A percentile compares a stretch with the other conserved stretches of the same genome.
These are phyloP conservation scores for Passiflora organensis DNA, from an alignment of 345 rosid species.

Conservation along the genomic window DNA sequence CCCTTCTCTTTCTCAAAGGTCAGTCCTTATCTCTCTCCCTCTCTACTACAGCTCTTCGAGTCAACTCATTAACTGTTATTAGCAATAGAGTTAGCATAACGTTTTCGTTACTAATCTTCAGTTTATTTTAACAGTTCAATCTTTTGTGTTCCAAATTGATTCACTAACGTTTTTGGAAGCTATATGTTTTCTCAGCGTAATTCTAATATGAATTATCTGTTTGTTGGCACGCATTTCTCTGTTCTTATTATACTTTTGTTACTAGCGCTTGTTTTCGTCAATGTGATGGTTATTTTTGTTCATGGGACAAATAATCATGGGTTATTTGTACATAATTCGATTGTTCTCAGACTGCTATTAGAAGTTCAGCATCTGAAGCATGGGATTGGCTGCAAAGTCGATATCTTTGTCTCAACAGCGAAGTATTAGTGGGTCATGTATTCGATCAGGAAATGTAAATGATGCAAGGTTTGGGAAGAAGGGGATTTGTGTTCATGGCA, in stretches of 20 bases:
- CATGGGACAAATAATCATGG: too few species aligned
- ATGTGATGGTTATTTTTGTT: neutral
- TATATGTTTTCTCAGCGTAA: too few species aligned
- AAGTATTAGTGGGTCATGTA: conserved; percentile 30
- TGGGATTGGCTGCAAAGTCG: conserved; percentile 53
- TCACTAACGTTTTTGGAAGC: too few species aligned
- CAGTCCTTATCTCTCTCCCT: conserved; percentile 10
- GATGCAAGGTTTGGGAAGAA: conserved; percentile 28
- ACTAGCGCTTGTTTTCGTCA: neutral
- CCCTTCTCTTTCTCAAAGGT: conserved; percentile 18
- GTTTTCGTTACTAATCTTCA: too few species aligned
- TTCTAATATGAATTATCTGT: too few species aligned
- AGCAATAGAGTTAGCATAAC: too few species aligned
- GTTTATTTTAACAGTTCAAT: too few species aligned
- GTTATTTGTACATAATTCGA: neutral
- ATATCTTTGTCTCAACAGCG: conserved; percentile 38
- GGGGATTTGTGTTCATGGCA: conserved; percentile 19
- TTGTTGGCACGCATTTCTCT: neutral
- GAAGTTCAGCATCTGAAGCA: conserved; percentile 30
- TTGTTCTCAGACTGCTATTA: conserved; percentile 26
- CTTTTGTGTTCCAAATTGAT: too few species aligned
- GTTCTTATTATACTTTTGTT: neutral
- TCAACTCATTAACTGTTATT: too few species aligned
- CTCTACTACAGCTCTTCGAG: too few species aligned
- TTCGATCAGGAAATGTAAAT: conserved; percentile 21